These are phyloP conservation scores for Aspergillus asperescens DNA, from an alignment of 495 filamentous ascomycete species.

Conservation along the genomic window DNA sequence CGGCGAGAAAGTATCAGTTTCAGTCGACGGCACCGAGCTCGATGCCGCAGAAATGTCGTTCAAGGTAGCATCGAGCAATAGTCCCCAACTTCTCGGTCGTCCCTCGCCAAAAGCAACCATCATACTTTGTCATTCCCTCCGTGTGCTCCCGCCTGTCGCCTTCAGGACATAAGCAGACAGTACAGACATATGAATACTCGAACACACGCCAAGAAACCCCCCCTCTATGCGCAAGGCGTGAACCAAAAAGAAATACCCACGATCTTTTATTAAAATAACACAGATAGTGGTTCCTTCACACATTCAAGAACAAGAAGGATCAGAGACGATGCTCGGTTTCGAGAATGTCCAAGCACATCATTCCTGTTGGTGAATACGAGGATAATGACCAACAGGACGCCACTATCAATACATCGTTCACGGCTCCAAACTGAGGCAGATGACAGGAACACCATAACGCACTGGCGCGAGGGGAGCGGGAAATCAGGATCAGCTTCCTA, in stretches of 20 bases:
- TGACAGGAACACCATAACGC: neutral
- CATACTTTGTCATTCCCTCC: neutral
- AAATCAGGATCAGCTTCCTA: neutral
- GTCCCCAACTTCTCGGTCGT: neutral
- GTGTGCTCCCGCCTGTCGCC: neutral
- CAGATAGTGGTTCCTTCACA: neutral
- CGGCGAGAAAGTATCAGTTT: neutral
- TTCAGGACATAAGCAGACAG: neutral
- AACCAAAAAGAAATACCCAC: neutral
- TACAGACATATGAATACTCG: neutral
- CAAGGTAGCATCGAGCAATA: neutral
- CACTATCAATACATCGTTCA: neutral
- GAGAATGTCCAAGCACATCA: neutral
- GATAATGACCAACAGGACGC: neutral
- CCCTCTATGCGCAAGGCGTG: neutral
- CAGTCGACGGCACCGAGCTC: neutral
- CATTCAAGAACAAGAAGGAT: neutral
- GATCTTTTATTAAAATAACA: neutral
- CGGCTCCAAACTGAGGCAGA: neutral
- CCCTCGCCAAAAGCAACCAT: neutral
- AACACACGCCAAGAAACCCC: neutral
- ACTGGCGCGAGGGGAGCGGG: neutral
- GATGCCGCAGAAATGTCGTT: neutral
- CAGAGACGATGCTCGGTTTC: too few relatives aligned
- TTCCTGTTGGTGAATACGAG: neutral